phyloP scores from a whole-genome alignment of 306 rosid genomes.

The Senna siamea region DNA sequence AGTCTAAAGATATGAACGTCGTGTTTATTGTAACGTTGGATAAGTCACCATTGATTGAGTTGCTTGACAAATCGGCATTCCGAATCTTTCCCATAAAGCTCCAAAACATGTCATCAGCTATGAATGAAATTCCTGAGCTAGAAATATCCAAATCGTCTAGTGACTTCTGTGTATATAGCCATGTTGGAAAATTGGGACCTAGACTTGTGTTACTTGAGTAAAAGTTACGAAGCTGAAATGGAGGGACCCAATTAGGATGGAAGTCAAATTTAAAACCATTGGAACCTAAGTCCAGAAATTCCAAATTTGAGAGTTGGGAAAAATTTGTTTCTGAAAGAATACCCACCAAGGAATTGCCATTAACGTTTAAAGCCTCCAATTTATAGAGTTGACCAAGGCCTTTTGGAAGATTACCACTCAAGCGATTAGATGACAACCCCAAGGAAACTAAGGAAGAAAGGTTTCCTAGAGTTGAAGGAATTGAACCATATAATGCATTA shows the following conservation, averaged over 20 bases:
- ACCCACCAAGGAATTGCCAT: conserved; percentile 23
- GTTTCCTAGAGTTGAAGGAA: conserved; percentile 46
- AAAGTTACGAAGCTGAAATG: conserved; percentile 26
- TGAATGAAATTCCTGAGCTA: background rate
- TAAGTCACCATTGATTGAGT: background rate
- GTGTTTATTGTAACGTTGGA: background rate
- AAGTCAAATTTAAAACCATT: conserved; percentile 18
- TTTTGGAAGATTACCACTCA: conserved; percentile 33
- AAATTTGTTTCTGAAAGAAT: conserved; percentile 17
- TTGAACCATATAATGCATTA: conserved; percentile 18
- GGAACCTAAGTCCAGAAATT: background rate
- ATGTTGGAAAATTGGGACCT: conserved; percentile 42
- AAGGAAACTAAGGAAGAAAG: conserved; percentile 35
- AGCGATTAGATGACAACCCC: background rate
- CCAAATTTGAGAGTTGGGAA: conserved; percentile 11
- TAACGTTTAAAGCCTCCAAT: background rate
- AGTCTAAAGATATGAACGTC: too few species aligned
- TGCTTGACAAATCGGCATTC: background rate
- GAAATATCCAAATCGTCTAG: background rate
- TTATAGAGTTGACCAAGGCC: conserved; percentile 31
- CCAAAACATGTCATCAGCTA: conserved; percentile 22
- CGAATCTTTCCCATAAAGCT: background rate
- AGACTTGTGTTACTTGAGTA: background rate
- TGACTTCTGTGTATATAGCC: conserved; percentile 34
- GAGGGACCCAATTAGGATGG: conserved; percentile 37